These are phyloP conservation scores for Ganoderma boninense DNA, from an alignment of 1,284 basidiomycete genomes.

Conservation along the genomic window DNA sequence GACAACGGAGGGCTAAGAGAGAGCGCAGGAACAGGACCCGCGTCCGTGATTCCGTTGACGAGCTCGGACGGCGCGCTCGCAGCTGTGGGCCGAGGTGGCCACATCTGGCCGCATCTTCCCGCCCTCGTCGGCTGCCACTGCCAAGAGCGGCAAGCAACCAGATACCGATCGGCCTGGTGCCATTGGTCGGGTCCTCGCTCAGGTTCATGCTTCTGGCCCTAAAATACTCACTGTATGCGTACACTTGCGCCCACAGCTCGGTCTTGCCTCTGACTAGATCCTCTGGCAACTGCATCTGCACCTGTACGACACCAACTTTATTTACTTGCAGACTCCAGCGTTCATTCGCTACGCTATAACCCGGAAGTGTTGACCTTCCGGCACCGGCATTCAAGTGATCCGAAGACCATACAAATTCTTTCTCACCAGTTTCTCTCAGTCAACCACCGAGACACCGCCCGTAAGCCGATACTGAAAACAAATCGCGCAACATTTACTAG, in stretches of 20 bases:
- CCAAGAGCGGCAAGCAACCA: background rate
- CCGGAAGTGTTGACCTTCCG: no score
- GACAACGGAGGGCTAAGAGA: conserved; percentile 1
- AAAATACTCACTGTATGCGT: background rate
- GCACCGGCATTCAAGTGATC: background rate
- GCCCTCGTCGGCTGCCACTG: background rate
- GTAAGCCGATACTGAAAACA: no score
- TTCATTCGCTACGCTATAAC: no score
- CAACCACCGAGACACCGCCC: background rate
- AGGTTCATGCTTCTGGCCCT: background rate
- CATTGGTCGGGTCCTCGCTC: background rate
- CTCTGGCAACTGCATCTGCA: background rate
- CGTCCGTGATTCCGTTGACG: conserved; percentile 8
- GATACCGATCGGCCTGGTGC: background rate
- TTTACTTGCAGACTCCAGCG: no score
- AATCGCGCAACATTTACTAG: background rate
- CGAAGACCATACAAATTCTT: background rate
- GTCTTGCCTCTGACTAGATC: background rate
- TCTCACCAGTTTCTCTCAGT: background rate
- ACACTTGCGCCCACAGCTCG: conserved; percentile 2
- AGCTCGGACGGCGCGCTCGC: background rate
- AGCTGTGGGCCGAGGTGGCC: background rate
- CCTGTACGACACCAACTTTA: no score
- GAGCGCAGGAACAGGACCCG: background rate
- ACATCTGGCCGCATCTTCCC: background rate